Evolutionary conservation across 192 early-diverging fungal species (phyloP).

Genomic region (Spizellomyces punctatus): DNA sequence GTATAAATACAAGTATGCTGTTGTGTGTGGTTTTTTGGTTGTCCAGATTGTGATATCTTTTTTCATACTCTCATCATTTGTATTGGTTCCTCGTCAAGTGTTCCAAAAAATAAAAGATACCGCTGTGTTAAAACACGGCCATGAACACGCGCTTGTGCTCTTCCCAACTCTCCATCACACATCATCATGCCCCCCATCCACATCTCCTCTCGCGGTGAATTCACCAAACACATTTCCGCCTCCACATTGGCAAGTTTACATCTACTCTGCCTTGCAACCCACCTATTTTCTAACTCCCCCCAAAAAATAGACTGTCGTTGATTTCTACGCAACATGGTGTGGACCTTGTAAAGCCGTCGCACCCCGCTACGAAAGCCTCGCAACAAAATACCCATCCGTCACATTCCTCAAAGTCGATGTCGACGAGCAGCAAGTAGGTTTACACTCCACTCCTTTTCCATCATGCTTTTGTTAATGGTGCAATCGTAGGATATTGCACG

Average conservation of each 20-base stretch:
- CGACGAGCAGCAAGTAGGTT: slow-evolving; percentile 56
- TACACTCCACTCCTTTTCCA: slow-evolving; percentile 28
- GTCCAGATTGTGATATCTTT: no score
- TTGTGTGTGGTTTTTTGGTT: no score
- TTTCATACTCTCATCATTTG: no score
- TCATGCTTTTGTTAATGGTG: neutral
- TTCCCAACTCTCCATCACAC: no score
- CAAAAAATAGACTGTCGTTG: slow-evolving; percentile 59
- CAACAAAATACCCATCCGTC: slow-evolving; percentile 52
- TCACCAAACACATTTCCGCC: slow-evolving; percentile 42
- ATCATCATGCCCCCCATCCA: slow-evolving; percentile 37
- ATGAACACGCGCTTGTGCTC: no score
- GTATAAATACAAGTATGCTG: no score
- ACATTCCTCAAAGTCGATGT: slow-evolving; percentile 85
- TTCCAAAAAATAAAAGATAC: no score
- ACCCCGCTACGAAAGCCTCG: slow-evolving; percentile 65
- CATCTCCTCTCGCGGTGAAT: slow-evolving; percentile 39
- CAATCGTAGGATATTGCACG: slow-evolving; percentile 32
- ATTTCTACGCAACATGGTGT: slow-evolving; percentile 86
- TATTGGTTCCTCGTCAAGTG: no score
- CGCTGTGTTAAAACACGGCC: no score
- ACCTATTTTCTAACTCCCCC: neutral
- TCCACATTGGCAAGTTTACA: slow-evolving; percentile 17
- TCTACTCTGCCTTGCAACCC: neutral
- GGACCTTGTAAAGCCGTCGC: slow-evolving; percentile 80